Evolutionary conservation across 1,284 basidiomycete species (phyloP), one percentile per base, ranked within the genome.

Genomic region (Cryptococcus depauperatus): DNA sequence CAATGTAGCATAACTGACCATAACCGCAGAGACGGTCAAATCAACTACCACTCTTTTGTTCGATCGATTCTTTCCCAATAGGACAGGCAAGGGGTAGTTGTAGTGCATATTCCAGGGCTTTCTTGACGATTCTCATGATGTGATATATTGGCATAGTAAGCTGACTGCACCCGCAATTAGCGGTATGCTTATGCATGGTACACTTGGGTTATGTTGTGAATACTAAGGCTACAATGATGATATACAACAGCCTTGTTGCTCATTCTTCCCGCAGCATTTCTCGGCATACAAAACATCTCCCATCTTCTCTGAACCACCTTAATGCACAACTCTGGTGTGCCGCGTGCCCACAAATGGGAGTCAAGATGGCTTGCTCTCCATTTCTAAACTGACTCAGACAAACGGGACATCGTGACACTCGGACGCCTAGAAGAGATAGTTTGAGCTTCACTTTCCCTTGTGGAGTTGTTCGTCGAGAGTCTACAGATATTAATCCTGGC

Each of bases 11-110:
- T 44, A 19, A 28, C 33, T 43, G 41, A 19, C 19, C 10, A 34
- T n/a, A 35, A 19, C 30, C 41, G 7, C 62, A 95, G 91, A 37
- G 92, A 96, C 66, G 93, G 92, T 23, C 95, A 92, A 65, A 83
- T 97, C 66, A 93, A 97, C 75, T 97, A 97, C 71, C 90, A 93
- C 70, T 89, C 87, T 18, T 93, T 93, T 63, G 89, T 93, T 35
- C 82, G 87, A 66, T 88, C 87, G 35, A 91, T 93, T 60, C 79
- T 93, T 43, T 84, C 82, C 64, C 85, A 88, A 76, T 88, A 68
- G 32, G 26, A 22, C 8, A 21, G 7, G 35, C 19, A 37, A n/a
- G 3, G 21, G 5, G 16, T 19, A 37, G 35, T 14, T 21, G 35
- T 7, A 22, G 19, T 7, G 21, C n/a, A n/a, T 9, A 33, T 33